phyloP scores from a whole-genome alignment of 441 rosid species.

The Gossypium trilobum region DNA sequence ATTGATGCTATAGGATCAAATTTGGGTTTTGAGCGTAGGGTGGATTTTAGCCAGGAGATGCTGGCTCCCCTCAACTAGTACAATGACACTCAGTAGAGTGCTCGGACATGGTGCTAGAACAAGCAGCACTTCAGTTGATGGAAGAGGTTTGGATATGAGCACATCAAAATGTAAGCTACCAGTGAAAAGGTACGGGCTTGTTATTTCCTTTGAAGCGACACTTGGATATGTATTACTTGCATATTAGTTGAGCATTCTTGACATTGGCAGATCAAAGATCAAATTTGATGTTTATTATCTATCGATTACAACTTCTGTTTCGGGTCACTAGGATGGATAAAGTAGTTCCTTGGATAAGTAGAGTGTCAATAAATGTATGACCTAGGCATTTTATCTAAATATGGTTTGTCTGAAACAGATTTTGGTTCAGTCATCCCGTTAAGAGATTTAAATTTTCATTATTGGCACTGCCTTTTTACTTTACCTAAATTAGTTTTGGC shows the following conservation, averaged over 20 bases:
- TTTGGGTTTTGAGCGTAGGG: slow-evolving; percentile 19
- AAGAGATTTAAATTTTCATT: background rate
- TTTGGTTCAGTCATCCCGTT: background rate
- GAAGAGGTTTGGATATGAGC: slow-evolving; percentile 24
- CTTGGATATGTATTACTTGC: background rate
- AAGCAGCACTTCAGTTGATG: slow-evolving; percentile 20
- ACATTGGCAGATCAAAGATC: background rate
- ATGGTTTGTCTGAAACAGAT: background rate
- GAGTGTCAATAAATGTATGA: background rate
- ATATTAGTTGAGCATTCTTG: slow-evolving; percentile 4
- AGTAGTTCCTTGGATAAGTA: background rate
- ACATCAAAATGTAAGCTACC: slow-evolving; percentile 23
- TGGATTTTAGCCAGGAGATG: slow-evolving; percentile 29
- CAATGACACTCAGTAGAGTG: slow-evolving; percentile 25
- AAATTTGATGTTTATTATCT: background rate
- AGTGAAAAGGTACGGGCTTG: slow-evolving; percentile 31
- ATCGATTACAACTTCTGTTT: background rate
- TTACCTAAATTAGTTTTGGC: background rate
- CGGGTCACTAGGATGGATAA: background rate
- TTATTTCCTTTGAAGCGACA: slow-evolving; percentile 5
- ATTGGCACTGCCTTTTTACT: background rate
- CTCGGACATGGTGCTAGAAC: slow-evolving; percentile 20
- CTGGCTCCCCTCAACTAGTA: slow-evolving; percentile 22
- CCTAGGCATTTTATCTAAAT: background rate
- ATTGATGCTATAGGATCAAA: slow-evolving; percentile 30